phyloP scores from a whole-genome alignment of 352 stramenopile genomes.

The Phytophthora niederhauseri region DNA sequence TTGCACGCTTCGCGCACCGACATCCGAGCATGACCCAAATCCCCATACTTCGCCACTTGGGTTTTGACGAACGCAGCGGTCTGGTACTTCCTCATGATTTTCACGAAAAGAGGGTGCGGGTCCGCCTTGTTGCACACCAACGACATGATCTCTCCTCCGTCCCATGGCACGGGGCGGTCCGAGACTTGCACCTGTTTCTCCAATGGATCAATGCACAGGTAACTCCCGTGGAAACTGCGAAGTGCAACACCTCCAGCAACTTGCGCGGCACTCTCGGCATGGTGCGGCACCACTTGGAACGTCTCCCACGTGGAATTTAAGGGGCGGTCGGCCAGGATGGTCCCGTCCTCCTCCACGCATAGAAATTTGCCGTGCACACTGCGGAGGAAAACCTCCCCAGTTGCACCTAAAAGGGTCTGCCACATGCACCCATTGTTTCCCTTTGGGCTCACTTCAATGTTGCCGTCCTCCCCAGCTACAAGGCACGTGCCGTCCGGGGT shows the following conservation, averaged over 20 bases:
- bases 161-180: conserved; percentile 67
- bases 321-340: conserved; percentile 68
- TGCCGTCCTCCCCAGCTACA: conserved; percentile 68
- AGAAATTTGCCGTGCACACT: conserved; percentile 86
- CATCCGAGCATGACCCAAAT: conserved; percentile 58
- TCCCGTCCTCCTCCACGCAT: conserved; percentile 78
- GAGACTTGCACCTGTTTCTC: conserved; percentile 32
- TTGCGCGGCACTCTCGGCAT: conserved; percentile 22
- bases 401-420: conserved; percentile 69
- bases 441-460: conserved; percentile 47
- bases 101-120: conserved; percentile 55
- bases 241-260: conserved; percentile 60
- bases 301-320: conserved; percentile 89
- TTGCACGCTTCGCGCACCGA: conserved; percentile 68
- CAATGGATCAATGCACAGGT: conserved; percentile 67
- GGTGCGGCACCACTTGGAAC: conserved; percentile 81
- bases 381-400: conserved; percentile 71
- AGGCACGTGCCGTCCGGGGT: conserved; percentile 71
- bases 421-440: conserved; percentile 55
- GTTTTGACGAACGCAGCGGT: conserved; percentile 55
- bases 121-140: conserved; percentile 78
- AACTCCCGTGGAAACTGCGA: conserved; percentile 80
- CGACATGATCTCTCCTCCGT: conserved; percentile 69
- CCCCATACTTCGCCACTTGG: conserved; percentile 52
- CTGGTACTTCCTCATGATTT: conserved; percentile 82